A percentile compares a stretch with the other conserved stretches of the same genome.
Evolutionary conservation across 805 yeast species (phyloP).

Genomic region (Candida takata): DNA sequence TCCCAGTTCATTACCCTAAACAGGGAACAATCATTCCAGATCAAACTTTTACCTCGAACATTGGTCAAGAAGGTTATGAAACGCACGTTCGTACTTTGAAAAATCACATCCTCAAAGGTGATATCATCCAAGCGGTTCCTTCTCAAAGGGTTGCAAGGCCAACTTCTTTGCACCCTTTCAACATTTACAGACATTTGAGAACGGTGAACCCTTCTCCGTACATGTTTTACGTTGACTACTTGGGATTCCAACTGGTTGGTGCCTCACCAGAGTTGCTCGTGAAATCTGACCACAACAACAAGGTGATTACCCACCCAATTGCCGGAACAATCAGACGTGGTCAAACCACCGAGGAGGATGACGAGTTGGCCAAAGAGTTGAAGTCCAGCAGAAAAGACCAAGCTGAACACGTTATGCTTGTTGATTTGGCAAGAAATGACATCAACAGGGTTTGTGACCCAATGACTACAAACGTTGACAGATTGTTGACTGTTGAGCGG

Average conservation of each 20-base stretch:
- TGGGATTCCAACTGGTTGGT: constrained; percentile 92
- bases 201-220: constrained; percentile 98
- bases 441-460: constrained; percentile 94
- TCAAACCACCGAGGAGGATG: constrained; percentile 86
- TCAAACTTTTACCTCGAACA: constrained; percentile 76
- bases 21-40: constrained; percentile 66
- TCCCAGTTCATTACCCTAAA: constrained; percentile 52
- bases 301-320: constrained; percentile 90
- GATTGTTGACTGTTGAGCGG: constrained; percentile 82
- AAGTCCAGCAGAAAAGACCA: constrained; percentile 80
- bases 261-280: constrained; percentile 96
- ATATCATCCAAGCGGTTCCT: constrained; percentile 96
- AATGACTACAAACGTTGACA: constrained; percentile 73
- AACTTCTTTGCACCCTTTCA: constrained; percentile 92
- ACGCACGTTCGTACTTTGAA: constrained; percentile 68
- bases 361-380: constrained; percentile 65
- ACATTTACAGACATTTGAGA: constrained; percentile 88
- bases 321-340: constrained; percentile 97
- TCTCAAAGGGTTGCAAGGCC: constrained; percentile 96
- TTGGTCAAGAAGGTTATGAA: constrained; percentile 93
- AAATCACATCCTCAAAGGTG: constrained; percentile 81
- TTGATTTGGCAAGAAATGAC: constrained; percentile 94
- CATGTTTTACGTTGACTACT: constrained; percentile 84
- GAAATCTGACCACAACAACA: constrained; percentile 63
- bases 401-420: constrained; percentile 98